Base-by-base conservation (phyloP, 108 stramenopile species). In the Bacterosira constricta region DNA sequence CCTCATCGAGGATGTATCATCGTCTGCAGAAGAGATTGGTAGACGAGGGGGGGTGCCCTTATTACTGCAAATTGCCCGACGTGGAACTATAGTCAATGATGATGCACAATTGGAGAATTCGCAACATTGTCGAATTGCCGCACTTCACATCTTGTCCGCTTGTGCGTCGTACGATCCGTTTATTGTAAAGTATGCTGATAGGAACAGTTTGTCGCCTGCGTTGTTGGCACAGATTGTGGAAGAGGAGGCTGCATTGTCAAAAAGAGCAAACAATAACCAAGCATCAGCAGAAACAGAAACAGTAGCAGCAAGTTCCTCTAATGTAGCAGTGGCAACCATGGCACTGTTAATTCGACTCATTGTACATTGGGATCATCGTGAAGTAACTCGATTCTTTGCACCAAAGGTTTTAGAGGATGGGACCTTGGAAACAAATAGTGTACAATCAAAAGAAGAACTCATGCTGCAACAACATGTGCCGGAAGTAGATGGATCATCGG, bases 11-110 rank as follows among this genome's bases (percentile, higher is more conserved):
- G 90, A 93, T 70, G 38, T 38, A 32, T 49, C 67, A 29, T 77
- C 83, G 0, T 80, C 79, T 3, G 67, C 81, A n/a, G 84, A 89
- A 85, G 92, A 93, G 69, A 71, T 93, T 12, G 89, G 89, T 37
- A 63, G 85, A 29, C 52, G 83, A 29, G 84, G 75, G 9, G 92
- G 89, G 5, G 88, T 93, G 1, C 51, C 68, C 35, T 13, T 79
- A 9, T 61, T 92, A 50, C 31, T 92, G 10, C 58, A 46, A 23
- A 80, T 75, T 47, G 73, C 73, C 31, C 50, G 62, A 27, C 45
- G 36, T 35, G 71, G 80, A 46, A 32, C 55, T 80, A 10, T 35
- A 18, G 42, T 2, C 13, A 13, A 44, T 44, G 17, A 5, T 17
- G 17, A 2, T 44, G 26, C 21, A 11, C 61, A 51, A 30, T 13